Percentiles rank a stretch among this genome's conserved stretches.
Conservation (phyloP, 1,284 basidiomycete species). For the Prillingera fragicola region DNA sequence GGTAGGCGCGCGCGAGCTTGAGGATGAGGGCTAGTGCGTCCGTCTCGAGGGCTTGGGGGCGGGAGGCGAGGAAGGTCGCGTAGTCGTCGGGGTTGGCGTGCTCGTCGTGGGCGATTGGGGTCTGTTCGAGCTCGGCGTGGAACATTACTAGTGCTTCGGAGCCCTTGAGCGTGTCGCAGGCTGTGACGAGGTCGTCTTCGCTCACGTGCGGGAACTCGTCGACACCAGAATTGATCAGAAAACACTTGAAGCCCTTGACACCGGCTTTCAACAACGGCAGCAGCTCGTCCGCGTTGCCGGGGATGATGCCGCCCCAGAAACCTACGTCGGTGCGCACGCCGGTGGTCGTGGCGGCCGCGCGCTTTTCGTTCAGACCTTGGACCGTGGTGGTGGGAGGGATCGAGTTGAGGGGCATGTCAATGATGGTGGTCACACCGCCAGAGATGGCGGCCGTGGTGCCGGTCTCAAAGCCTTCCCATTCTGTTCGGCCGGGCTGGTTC, state of each 20-base stretch:
- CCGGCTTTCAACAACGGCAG: constrained; percentile 64
- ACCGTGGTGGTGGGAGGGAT: constrained; percentile 88
- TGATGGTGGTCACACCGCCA: constrained; percentile 82
- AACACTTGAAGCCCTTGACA: constrained; percentile 92
- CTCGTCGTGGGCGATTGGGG: constrained; percentile 12
- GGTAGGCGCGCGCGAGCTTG: constrained; percentile 58
- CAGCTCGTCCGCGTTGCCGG: constrained; percentile 61
- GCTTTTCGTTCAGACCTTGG: constrained; percentile 64
- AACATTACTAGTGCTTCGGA: constrained; percentile 69
- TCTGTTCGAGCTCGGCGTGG: constrained; percentile 75
- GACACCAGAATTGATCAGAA: constrained; percentile 87
- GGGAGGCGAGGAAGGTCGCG: constrained; percentile 72
- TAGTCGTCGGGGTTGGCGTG: constrained; percentile 51
- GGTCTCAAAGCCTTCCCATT: constrained; percentile 90
- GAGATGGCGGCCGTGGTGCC: constrained; percentile 81
- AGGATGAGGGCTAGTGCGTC: constrained; percentile 71
- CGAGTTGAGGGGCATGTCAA: constrained; percentile 94
- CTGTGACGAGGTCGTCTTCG: constrained; percentile 60
- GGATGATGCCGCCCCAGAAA: constrained; percentile 92
- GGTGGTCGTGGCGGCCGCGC: constrained; percentile 54
- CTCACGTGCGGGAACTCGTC: constrained; percentile 88
- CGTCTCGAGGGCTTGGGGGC: constrained; percentile 69
- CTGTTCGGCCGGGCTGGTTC: constrained; percentile 70
- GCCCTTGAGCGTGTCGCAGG: constrained; percentile 56
- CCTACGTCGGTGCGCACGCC: constrained; percentile 68